Evolutionary conservation across 805 yeast species (phyloP), one percentile per base, ranked within the genome.

Genomic region (Sungouiozyma ichnusensis): DNA sequence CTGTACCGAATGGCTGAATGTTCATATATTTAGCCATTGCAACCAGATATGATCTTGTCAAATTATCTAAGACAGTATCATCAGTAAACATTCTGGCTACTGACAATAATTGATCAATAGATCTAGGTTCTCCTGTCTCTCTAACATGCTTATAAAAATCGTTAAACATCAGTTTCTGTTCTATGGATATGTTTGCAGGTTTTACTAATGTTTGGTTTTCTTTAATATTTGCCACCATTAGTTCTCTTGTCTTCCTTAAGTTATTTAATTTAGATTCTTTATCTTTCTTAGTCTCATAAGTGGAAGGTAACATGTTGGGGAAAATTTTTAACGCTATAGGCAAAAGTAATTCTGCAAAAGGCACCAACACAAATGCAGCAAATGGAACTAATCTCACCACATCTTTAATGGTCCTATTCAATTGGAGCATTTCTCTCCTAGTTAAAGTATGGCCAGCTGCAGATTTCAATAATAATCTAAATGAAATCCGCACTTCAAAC

Each of bases 11-110:
- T 1, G 97, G 94, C 58, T 85, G 82, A 50, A 90, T 66, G 53
- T 85, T 83, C 77, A 90, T 84, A 65, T 90, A 92, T 62, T 80
- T 82, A 37, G 95, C 85, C 80, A 92, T 76, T 11, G 97, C 97
- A 41, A 85, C 82, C 51, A 90, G 73, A 61, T 87, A 94, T 33
- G 94, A 85, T 55, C 97, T 77, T 14, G 94, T 80, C 57, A 85
- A 75, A 65, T 92, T 92, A 65, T 90, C 98, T 53, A 90, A 73
- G 27, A 92, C 90, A 54, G 82, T 75, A 65, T 90, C 98, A 62
- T 90, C 95, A 58, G 85, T 87, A 70, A 88, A 92, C 63, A 86
- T 63, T 56, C 92, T 75, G 9, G 97, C 96, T 37, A 90, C 96
- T 51, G 75, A 73, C 42, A 84, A 71, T 45, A 87, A 68, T 55